Base-by-base conservation (phyloP, 305 asterid species). In the Solanum chacoense region DNA sequence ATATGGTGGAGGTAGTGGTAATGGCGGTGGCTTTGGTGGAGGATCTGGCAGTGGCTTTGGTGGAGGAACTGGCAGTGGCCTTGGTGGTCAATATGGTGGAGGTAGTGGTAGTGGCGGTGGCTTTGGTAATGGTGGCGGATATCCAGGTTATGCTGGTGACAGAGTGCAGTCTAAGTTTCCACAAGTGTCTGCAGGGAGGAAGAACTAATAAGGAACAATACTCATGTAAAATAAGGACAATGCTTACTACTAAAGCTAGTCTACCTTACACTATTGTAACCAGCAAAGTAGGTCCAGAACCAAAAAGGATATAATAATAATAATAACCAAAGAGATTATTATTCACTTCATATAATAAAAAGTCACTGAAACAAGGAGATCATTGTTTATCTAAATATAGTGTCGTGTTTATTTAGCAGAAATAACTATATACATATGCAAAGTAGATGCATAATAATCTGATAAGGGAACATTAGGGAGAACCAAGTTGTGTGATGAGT, bases 391-490 rank as follows among this genome's bases (percentile, higher is more conserved):
- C 74, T 84, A 84, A 84, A 2, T 84, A 20, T n/a, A 32, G 45
- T n/a, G n/a, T 84, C 20, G 7, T 55, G 55, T 55, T 84, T 55
- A 84, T 84, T 84, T 37, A 6, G 74, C 26, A 8, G 87, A 84
- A 84, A 84, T 55, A 84, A 32, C 67, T 85, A 81, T 87, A 7
- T 88, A 90, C 94, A 92, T 37, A 14, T 45, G 86, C 83, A 89
- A 35, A 11, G 67, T 65, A 65, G 36, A 84, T 73, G 88, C 89
- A 87, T 55, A 34, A 87, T 69, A 40, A 63, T 83, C 77, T 67
- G 13, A 18, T 35, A 76, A 38, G 42, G 34, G 87, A 55, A 84
- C 76, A 38, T 77, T 34, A 75, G n/a, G 78, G 50, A 74, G 35
- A 80, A 59, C 34, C 59, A 38, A 88, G 40, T 65, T 18, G 35